phyloP scores from a whole-genome alignment of 768 basidiomycete species.

The Serendipita sp. region DNA sequence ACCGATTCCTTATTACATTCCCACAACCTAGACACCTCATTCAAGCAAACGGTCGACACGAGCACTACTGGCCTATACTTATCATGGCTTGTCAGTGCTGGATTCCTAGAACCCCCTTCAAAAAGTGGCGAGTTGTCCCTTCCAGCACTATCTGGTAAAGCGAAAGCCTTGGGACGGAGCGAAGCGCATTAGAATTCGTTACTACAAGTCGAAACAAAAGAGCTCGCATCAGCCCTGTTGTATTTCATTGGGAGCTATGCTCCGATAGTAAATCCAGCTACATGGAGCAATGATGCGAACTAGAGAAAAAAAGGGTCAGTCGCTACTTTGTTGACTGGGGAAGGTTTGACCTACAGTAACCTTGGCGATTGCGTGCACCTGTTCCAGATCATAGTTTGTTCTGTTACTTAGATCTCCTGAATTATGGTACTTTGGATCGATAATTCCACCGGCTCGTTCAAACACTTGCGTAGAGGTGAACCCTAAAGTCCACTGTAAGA shows the following conservation, averaged over 20 bases:
- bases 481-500: slow-evolving; percentile 59
- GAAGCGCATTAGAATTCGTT: background rate
- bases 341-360: slow-evolving; percentile 43
- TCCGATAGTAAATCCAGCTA: background rate
- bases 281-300: background rate
- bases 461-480: slow-evolving; percentile 80
- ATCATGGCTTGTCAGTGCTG: slow-evolving; percentile 78
- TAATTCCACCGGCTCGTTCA: slow-evolving; percentile 72
- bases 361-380: slow-evolving; percentile 70
- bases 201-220: no score
- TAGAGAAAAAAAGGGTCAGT: background rate
- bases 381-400: slow-evolving; percentile 66
- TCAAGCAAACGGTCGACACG: slow-evolving; percentile 47
- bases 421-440: slow-evolving; percentile 82
- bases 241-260: background rate
- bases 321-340: background rate
- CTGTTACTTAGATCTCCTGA: slow-evolving; percentile 64
- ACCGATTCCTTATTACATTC: slow-evolving; percentile 45
- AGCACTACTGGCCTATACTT: slow-evolving; percentile 73
- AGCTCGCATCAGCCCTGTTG: background rate
- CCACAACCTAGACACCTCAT: slow-evolving; percentile 20
- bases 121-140: slow-evolving; percentile 7
- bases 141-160: background rate
- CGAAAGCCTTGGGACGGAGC: slow-evolving; percentile 5
- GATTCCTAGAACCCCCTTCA: slow-evolving; percentile 50